A percentile compares a stretch with the other conserved stretches of the same genome.
Evolutionary conservation across 306 rosid species (phyloP).

Genomic region (Casuarina equisetifolia): DNA sequence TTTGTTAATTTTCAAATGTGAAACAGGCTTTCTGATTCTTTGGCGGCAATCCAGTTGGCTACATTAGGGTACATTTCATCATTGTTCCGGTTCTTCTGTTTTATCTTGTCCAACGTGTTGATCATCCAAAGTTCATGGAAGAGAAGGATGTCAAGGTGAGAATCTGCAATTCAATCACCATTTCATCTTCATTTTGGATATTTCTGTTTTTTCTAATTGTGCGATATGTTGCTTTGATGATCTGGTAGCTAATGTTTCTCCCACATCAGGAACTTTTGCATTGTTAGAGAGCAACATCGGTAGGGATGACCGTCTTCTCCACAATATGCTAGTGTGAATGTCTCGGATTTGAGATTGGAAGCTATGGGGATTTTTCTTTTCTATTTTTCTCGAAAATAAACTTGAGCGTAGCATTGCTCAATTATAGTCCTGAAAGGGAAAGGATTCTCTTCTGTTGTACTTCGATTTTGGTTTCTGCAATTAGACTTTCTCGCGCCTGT

Average conservation of each 20-base stretch:
- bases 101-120: conserved; percentile 10
- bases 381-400: no score
- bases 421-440: neutral
- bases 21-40: conserved; percentile 91
- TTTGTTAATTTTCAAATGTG: conserved; percentile 15
- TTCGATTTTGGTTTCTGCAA: no score
- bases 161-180: neutral
- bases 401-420: neutral
- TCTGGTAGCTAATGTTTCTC: conserved; percentile 11
- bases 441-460: no score
- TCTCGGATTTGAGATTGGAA: conserved; percentile 45
- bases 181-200: neutral
- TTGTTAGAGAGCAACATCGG: conserved; percentile 92
- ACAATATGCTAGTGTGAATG: conserved; percentile 80
- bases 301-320: conserved; percentile 86
- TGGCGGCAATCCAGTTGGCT: conserved; percentile 78
- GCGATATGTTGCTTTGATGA: neutral
- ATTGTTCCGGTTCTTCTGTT: neutral
- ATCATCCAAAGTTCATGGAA: conserved; percentile 78
- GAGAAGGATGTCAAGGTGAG: conserved; percentile 92
- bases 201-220: no score
- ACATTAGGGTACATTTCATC: conserved; percentile 62
- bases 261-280: conserved; percentile 86
- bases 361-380: neutral
- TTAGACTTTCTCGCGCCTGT: no score